Conservation (phyloP, 169 alveolate species). For the Perkinsus olseni region DNA sequence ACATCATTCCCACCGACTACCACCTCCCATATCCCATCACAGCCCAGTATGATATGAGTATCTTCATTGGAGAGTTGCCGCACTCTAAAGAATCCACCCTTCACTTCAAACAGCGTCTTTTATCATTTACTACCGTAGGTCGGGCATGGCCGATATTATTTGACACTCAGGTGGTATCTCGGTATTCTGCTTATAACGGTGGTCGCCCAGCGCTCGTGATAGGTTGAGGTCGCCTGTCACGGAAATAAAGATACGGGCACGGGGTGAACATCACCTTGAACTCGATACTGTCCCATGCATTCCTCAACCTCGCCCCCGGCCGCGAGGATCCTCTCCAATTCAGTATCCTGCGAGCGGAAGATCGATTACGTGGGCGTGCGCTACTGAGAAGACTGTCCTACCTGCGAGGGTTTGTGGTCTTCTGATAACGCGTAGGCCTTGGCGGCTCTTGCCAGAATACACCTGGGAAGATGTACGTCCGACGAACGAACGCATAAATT, state of each 20-base stretch:
- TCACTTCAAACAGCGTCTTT: not conserved
- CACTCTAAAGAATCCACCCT: not conserved
- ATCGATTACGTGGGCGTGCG: not conserved
- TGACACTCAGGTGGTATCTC: constrained; percentile 37
- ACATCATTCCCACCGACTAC: not conserved
- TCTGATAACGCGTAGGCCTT: not conserved
- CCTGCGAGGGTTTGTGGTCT: not conserved
- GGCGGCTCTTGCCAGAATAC: not conserved
- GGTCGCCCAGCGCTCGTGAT: constrained; percentile 49
- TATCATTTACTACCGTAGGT: constrained; percentile 5
- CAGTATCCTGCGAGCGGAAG: not conserved
- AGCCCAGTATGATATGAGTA: not conserved
- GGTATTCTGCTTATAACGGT: constrained; percentile 35
- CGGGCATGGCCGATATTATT: constrained; percentile 44
- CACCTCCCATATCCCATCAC: not conserved
- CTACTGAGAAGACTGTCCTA: too few relatives aligned
- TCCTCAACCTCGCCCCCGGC: not conserved
- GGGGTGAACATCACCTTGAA: not conserved
- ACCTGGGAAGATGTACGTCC: too few relatives aligned
- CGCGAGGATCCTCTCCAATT: not conserved
- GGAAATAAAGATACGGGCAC: not conserved
- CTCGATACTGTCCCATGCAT: not conserved
- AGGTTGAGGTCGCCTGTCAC: constrained; percentile 39
- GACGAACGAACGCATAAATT: too few relatives aligned
- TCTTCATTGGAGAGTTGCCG: not conserved